A percentile compares a stretch with the other conserved stretches of the same genome.
These are phyloP conservation scores for Chalara sp. DNA, from an alignment of 2,329 filamentous ascomycete genomes.

Conservation along the genomic window DNA sequence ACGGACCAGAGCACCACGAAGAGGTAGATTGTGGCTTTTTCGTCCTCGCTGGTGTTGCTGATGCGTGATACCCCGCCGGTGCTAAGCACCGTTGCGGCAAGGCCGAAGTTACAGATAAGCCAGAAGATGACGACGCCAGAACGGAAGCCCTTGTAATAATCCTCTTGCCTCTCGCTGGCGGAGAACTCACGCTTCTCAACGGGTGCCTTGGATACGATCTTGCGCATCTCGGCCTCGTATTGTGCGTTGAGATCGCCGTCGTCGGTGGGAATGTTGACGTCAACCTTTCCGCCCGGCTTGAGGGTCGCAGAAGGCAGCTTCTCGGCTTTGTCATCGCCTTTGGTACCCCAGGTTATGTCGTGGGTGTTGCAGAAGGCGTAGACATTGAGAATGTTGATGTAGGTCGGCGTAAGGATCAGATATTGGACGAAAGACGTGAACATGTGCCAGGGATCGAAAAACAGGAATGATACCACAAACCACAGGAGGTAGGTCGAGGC, in stretches of 20 bases:
- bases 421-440: slow-evolving; percentile 94
- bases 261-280: slow-evolving; percentile 78
- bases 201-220: slow-evolving; percentile 68
- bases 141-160: slow-evolving; percentile 96
- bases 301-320: slow-evolving; percentile 82
- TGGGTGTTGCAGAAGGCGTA: slow-evolving; percentile 99
- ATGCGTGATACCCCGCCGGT: slow-evolving; percentile 74
- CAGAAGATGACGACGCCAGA: slow-evolving; percentile 87
- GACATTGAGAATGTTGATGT: slow-evolving; percentile 97
- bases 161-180: slow-evolving; percentile 75
- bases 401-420: slow-evolving; percentile 87
- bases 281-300: slow-evolving; percentile 92
- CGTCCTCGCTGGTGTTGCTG: slow-evolving; percentile 55
- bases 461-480: slow-evolving; percentile 83
- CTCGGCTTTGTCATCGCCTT: slow-evolving; percentile 93
- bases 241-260: slow-evolving; percentile 93
- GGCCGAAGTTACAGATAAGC: slow-evolving; percentile 93
- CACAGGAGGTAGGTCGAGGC: slow-evolving; percentile 90
- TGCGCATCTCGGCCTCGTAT: slow-evolving; percentile 76
- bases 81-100: slow-evolving; percentile 80
- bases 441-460: slow-evolving; percentile 99
- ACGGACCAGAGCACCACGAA: slow-evolving; percentile 30
- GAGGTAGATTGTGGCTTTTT: slow-evolving; percentile 26
- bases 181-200: slow-evolving; percentile 59
- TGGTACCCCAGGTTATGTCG: slow-evolving; percentile 96